phyloP scores from a whole-genome alignment of 139 green algal genomes.

The Chlorella sp. region DNA sequence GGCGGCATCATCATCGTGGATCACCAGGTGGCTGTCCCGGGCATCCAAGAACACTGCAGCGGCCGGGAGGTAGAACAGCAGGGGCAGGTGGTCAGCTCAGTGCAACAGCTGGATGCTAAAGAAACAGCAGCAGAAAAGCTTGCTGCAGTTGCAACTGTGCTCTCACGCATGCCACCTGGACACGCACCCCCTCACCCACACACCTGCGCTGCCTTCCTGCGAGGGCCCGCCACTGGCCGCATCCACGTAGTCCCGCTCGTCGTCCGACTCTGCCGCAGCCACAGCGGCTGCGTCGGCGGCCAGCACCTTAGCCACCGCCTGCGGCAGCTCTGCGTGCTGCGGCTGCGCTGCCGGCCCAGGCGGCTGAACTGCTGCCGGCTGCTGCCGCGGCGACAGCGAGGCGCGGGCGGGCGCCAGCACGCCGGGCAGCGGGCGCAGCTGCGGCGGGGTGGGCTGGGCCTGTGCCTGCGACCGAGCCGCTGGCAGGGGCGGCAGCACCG shows the following conservation, averaged over 20 bases:
- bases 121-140: not conserved
- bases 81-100: not conserved
- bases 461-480: not conserved
- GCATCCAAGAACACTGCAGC: not conserved
- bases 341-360: not conserved
- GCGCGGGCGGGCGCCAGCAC: constrained; percentile 1
- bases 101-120: not conserved
- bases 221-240: constrained; percentile 11
- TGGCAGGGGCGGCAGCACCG: not conserved
- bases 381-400: constrained; percentile 11
- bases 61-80: not conserved
- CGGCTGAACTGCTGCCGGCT: too few species aligned
- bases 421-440: not conserved
- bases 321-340: not conserved
- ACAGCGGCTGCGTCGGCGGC: constrained; percentile 7
- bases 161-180: not conserved
- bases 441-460: not conserved
- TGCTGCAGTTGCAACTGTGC: not conserved
- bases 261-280: not conserved
- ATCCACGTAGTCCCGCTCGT: constrained; percentile 6
- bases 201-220: constrained; percentile 13
- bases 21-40: constrained; percentile 3
- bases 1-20: constrained; percentile 22
- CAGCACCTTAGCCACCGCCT: constrained; percentile 1
- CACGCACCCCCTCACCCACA: not conserved